These are phyloP conservation scores for Penicillium tannophilum DNA, from an alignment of 495 filamentous ascomycete species.

Conservation along the genomic window DNA sequence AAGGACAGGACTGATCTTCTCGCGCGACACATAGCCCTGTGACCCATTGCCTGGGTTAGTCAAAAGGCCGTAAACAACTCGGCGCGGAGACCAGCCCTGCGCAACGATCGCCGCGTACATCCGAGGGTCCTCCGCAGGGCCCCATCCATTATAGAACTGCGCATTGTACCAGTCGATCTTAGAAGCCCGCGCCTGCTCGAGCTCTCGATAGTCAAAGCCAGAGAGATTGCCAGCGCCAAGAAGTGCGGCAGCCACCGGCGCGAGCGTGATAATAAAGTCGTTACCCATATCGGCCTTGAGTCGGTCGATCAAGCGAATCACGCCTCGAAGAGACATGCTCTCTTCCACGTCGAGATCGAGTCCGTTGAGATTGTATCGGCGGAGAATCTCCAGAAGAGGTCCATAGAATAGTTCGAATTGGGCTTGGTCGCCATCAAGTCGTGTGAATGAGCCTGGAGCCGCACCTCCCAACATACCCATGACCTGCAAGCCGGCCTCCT, in stretches of 20 bases:
- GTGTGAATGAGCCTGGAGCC: constrained; percentile 66
- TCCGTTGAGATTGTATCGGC: constrained; percentile 61
- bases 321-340: constrained; percentile 66
- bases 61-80: constrained; percentile 71
- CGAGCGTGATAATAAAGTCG: constrained; percentile 72
- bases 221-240: constrained; percentile 62
- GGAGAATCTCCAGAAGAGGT: constrained; percentile 62
- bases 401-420: constrained; percentile 69
- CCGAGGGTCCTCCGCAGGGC: constrained; percentile 57
- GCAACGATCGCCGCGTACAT: constrained; percentile 66
- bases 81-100: constrained; percentile 63
- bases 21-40: constrained; percentile 56
- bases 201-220: constrained; percentile 70
- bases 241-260: constrained; percentile 76
- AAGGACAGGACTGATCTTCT: constrained; percentile 47
- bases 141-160: constrained; percentile 87
- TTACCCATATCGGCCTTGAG: constrained; percentile 72
- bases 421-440: constrained; percentile 58
- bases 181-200: constrained; percentile 64
- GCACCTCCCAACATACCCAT: constrained; percentile 85
- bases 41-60: constrained; percentile 69
- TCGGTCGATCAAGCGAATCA: constrained; percentile 69
- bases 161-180: constrained; percentile 80
- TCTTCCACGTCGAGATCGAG: constrained; percentile 88
- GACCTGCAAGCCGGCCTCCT: constrained; percentile 66